Evolutionary conservation across 768 basidiomycete genomes (phyloP), one percentile per base, ranked within the genome.

Genomic region (Phlebiopsis flavidoalba): DNA sequence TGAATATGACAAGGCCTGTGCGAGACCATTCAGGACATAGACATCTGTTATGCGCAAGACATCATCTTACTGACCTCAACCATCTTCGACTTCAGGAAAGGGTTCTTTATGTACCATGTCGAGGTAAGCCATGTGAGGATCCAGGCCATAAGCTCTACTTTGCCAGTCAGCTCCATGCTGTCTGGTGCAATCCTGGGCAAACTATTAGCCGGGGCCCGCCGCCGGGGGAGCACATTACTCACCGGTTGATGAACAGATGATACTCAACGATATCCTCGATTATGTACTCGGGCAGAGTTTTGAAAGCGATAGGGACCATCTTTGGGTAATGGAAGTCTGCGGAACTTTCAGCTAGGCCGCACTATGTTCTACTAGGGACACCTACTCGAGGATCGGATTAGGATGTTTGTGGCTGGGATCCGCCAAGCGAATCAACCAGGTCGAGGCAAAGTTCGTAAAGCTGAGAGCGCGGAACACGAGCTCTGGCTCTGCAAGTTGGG

Each of bases 41-140:
- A 17, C 5, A 3, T 19, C 24, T 26, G 19, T 22, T 21, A n/a
- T 37, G n/a, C n/a, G n/a, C 26, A 36, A 33, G 53, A 45, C 31
- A 26, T 31, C 53, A 36, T 37, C 6, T 35, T 19, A 58, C 43
- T 35, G 26, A 73, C 80, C 48, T 97, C 92, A 64, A 98, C 94
- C 62, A 98, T 89, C 74, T 98, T 96, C 19, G 93, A 86, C 74
- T 98, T 98, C 67, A 99, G 72, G 79, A 96, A 98, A 0, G 97
- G 97, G 66, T 98, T 99, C 78, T 97, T 97, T 80, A 99, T 95
- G 72, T 95, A 98, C 84, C 93, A 94, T 0, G 95, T 96, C 40
- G 93, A 94, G 6, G 88, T 85, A 62, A 99, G 76, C 80, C 98
- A 98, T 1, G 93, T 94, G 65, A 99, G 76, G 19, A 87, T 82